Base-by-base conservation (phyloP, 2,329 filamentous ascomycete genomes). In the Fusarium chaquense region DNA sequence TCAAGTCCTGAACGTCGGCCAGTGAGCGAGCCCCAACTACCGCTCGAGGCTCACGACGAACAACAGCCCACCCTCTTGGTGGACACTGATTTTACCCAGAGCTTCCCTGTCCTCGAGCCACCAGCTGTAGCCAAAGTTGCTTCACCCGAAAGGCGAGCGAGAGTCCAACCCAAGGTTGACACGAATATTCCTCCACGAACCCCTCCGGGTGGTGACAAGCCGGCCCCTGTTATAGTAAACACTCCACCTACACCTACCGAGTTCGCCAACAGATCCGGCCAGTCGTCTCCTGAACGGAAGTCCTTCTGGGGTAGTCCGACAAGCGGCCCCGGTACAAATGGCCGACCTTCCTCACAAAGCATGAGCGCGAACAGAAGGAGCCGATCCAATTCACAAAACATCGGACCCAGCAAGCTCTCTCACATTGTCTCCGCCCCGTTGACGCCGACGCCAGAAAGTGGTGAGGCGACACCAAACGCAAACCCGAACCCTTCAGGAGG, bases 321-420 rank as follows among this genome's bases (percentile, higher is more conserved):
- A 57, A 71, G 71, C 9, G 72, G 71, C 65, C 58, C 72, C 18
- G 77, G 76, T 62, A 53, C 84, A 69, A 83, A 86, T 84, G 86
- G 90, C 66, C 85, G 88, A 46, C 89, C 90, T 38, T 86, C 67
- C 45, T 67, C 89, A 71, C 89, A 88, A 75, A 91, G 87, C 75
- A 92, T 93, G 88, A 93, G 90, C 81, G 88, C 90, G 61, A 92
- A 94, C 65, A 80, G 84, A 74, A 82, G 86, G 70, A 78, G 77
- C 64, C 83, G 84, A 75, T 85, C 89, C 83, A 82, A 82, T 75
- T 87, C 86, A 67, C 80, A 79, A 64, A 85, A 79, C 60, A 81
- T 89, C 68, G 86, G 86, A 44, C 94, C 94, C 33, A 98, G 94
- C 85, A 98, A 97, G 81, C 86, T 98, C 38, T 97, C 94, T 33